These are phyloP conservation scores for Tylopilus plumbeoviolaceoides DNA, from an alignment of 768 basidiomycete genomes.

Conservation along the genomic window DNA sequence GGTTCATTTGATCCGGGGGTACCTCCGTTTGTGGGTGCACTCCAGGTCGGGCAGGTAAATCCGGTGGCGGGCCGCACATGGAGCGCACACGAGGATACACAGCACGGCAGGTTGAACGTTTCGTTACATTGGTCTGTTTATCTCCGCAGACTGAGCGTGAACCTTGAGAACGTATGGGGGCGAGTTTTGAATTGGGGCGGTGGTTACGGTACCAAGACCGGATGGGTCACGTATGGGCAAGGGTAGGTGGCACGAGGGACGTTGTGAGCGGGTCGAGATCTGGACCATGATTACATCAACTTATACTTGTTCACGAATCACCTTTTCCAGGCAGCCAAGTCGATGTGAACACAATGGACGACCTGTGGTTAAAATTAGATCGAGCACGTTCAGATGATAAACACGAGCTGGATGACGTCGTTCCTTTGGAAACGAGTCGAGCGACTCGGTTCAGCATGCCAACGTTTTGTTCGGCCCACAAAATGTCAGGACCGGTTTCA, in stretches of 20 bases:
- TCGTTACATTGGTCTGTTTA: slow-evolving; percentile 15
- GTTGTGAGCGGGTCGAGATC: background rate
- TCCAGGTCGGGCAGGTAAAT: slow-evolving; percentile 5
- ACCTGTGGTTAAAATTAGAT: slow-evolving; percentile 6
- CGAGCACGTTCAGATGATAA: slow-evolving; percentile 10
- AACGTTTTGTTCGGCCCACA: background rate
- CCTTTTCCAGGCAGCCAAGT: too few species aligned
- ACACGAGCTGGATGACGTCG: slow-evolving; percentile 16
- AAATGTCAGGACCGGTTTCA: background rate
- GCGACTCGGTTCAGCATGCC: too few species aligned
- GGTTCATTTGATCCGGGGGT: slow-evolving; percentile 6
- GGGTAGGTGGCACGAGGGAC: background rate
- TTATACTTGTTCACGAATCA: background rate
- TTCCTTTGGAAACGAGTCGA: slow-evolving; percentile 22
- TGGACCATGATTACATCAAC: slow-evolving; percentile 1
- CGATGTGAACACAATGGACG: background rate
- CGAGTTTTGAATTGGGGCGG: slow-evolving; percentile 9
- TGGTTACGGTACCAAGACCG: slow-evolving; percentile 15
- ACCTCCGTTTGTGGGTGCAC: background rate
- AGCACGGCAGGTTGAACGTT: slow-evolving; percentile 3
- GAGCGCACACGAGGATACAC: slow-evolving; percentile 3
- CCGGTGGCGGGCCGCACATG: slow-evolving; percentile 4
- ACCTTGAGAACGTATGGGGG: background rate
- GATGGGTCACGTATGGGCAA: background rate
- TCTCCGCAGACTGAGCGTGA: slow-evolving; percentile 22